phyloP scores from a whole-genome alignment of 2,329 filamentous ascomycete species.

The Aspergillus persii region DNA sequence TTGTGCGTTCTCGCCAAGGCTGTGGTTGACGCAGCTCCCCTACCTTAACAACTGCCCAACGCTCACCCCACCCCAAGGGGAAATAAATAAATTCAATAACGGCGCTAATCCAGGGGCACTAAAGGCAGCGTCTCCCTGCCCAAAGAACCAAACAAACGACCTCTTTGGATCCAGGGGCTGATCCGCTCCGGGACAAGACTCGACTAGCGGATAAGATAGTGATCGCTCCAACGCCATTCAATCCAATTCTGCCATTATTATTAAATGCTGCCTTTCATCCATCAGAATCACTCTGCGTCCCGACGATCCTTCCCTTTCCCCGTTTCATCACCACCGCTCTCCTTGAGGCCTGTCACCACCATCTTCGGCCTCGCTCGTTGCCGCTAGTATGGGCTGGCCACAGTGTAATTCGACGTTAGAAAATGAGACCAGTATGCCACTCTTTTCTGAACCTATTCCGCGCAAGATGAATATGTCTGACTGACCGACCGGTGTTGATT shows the following conservation, averaged over 20 bases:
- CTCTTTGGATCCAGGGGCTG: slow-evolving; percentile 14
- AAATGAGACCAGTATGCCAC: slow-evolving; percentile 41
- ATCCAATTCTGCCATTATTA: neutral
- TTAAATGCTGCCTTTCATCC: neutral
- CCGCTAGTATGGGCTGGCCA: slow-evolving; percentile 42
- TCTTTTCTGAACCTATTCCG: neutral
- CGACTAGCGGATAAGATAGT: slow-evolving; percentile 14
- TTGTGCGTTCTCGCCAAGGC: neutral
- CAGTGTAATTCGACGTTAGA: slow-evolving; percentile 53
- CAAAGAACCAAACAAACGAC: slow-evolving; percentile 5
- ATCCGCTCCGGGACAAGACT: slow-evolving; percentile 5
- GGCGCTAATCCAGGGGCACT: neutral
- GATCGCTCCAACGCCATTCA: neutral
- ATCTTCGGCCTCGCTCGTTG: slow-evolving; percentile 4
- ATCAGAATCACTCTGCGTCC: neutral
- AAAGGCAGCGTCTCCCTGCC: neutral
- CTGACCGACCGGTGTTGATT: neutral
- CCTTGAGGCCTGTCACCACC: neutral
- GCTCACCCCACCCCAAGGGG: neutral
- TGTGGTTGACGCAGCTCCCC: neutral
- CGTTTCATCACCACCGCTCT: slow-evolving; percentile 1
- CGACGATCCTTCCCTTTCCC: neutral
- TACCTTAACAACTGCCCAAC: neutral
- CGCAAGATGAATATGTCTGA: neutral
- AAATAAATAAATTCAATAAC: neutral